Conservation (phyloP, 495 filamentous ascomycete genomes). For the Umbilicaria muhlenbergii region DNA sequence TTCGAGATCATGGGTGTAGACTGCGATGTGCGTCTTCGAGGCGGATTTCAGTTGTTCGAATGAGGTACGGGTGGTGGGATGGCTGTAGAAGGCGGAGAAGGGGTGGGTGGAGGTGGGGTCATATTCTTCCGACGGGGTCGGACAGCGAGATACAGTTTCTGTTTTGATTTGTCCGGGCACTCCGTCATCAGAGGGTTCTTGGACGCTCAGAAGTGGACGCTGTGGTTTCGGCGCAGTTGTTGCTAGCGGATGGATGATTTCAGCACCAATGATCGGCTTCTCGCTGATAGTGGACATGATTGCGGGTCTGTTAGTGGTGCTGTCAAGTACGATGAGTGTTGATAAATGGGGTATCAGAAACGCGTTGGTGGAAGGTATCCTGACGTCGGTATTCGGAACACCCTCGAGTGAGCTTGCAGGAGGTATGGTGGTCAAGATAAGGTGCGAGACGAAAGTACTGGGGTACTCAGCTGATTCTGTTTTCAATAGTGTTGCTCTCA, state of each 20-base stretch:
- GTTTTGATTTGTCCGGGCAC: too few relatives aligned
- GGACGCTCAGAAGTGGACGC: slow-evolving; percentile 2
- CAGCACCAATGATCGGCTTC: slow-evolving; percentile 4
- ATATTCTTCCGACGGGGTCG: slow-evolving; percentile 2
- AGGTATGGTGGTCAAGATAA: too few relatives aligned
- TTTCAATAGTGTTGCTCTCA: too few relatives aligned
- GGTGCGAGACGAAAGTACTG: too few relatives aligned
- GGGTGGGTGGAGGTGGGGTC: slow-evolving; percentile 7
- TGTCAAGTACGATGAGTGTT: too few relatives aligned
- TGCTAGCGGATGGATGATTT: slow-evolving; percentile 1
- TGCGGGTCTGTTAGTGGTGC: too few relatives aligned
- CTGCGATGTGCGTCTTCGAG: slow-evolving; percentile 7
- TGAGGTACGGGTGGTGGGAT: slow-evolving; percentile 12
- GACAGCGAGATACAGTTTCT: not conserved
- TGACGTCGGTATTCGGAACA: too few relatives aligned
- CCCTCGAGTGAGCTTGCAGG: too few relatives aligned
- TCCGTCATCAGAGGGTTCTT: not conserved
- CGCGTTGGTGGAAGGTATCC: too few relatives aligned
- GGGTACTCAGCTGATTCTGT: too few relatives aligned
- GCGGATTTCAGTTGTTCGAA: slow-evolving; percentile 9
- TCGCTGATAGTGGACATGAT: not conserved
- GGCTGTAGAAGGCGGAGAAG: slow-evolving; percentile 12
- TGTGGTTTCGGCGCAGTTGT: not conserved
- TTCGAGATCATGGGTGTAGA: slow-evolving; percentile 7
- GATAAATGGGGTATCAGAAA: too few relatives aligned